Evolutionary conservation across 495 filamentous ascomycete genomes (phyloP), one percentile per base, ranked within the genome.

Genomic region (Talaromyces ruber): DNA sequence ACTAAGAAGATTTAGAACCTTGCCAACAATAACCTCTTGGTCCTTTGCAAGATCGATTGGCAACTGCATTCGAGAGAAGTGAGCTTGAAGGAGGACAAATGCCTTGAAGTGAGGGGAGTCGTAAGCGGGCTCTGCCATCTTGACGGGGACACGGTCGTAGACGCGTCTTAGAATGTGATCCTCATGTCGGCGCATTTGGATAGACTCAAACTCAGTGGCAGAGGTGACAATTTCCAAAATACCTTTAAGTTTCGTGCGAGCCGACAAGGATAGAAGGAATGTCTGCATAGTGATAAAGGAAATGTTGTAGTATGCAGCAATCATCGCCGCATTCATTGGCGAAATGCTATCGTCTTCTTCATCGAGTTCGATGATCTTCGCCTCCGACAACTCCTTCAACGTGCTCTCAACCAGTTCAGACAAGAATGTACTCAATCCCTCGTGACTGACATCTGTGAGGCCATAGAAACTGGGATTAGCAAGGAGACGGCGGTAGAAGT

Each of bases 221-320:
- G 94, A 95, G 0, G 94, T 97, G 66, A 98, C 88, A 66, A 99
- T 98, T 71, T 99, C 94, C 57, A 99, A 77, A 32, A 99, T 94
- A 45, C 89, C 90, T 80, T 97, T 98, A 62, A 98, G 84, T 76
- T 96, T 97, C 4, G 91, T 97, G 61, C 87, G 89, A 47, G 83
- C 86, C 2, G 82, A 91, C 29, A 99, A 79, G 24, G 95, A 98
- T n/a, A 98, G 81, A n/a, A 98, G 79, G 82, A 98, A 96, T 4
- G 95, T 99, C 75, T 99, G 93, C 94, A 98, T 98, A 24, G 94
- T 99, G 74, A 96, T 88, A 76, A 97, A 97, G 18, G 95, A 98
- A 64, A 99, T 96, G 72, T 97, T 97, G 82, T 98, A 99, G 77
- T 98, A 98, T 2, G 94, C 92, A 6, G 91, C 92, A 69, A 99